Evolutionary conservation across 495 filamentous ascomycete species (phyloP).

Genomic region (Friedmanniomyces endolithicus): DNA sequence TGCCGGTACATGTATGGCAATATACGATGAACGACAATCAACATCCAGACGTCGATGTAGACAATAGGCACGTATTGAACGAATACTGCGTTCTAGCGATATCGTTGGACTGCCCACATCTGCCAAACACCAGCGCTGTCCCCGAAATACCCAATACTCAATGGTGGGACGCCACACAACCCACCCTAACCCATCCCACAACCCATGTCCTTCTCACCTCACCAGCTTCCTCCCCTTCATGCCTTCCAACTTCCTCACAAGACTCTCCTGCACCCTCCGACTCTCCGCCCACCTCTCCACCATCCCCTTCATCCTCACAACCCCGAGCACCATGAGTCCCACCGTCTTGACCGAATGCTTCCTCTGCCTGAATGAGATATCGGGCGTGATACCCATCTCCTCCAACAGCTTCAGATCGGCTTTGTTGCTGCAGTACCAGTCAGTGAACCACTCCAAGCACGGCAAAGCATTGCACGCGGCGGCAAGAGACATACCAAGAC

Average conservation of each 20-base stretch:
- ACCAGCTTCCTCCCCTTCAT: constrained; percentile 1
- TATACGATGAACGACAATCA: no score
- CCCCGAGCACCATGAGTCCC: constrained; percentile 41
- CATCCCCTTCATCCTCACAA: constrained; percentile 43
- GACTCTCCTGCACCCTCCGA: constrained; percentile 25
- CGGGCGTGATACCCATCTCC: constrained; percentile 57
- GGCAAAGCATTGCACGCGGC: constrained; percentile 1
- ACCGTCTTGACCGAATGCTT: constrained; percentile 38
- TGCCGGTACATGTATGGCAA: no score
- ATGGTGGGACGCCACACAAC: not conserved
- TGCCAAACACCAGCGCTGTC: constrained; percentile 5
- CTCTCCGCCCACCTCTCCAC: constrained; percentile 35
- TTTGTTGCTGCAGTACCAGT: constrained; percentile 56
- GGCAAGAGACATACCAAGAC: constrained; percentile 61
- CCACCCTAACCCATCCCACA: not conserved
- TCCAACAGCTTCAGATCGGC: constrained; percentile 74
- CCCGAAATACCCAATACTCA: not conserved
- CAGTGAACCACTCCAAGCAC: constrained; percentile 5
- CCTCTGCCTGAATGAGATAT: constrained; percentile 30
- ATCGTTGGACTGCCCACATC: no score
- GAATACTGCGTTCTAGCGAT: no score
- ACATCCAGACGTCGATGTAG: no score
- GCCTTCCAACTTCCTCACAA: constrained; percentile 14
- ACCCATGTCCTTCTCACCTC: not conserved
- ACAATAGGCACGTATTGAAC: no score